Evolutionary conservation across 208 protist genomes (phyloP).

Genomic region (Crithidia mellificae): DNA sequence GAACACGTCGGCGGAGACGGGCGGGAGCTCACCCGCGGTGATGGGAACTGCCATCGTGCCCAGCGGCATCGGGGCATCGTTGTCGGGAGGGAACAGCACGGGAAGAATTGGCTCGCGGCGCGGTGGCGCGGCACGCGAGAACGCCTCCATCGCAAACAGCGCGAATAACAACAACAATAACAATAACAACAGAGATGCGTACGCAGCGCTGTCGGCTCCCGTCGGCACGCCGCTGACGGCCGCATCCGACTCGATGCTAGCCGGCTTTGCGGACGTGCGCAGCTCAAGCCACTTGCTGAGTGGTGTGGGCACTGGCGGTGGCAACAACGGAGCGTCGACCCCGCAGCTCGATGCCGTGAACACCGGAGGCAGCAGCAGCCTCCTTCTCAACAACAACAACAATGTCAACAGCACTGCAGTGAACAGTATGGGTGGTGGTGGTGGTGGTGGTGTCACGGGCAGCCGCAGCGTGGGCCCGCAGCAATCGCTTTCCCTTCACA

Average conservation of each 20-base stretch:
- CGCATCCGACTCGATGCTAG: slow-evolving; percentile 1
- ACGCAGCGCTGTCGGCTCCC: background rate
- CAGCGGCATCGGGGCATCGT: background rate
- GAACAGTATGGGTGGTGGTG: background rate
- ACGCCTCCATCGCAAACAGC: background rate
- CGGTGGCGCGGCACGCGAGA: background rate
- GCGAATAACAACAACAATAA: background rate
- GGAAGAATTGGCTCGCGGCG: background rate
- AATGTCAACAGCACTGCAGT: too few species aligned
- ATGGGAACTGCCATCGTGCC: slow-evolving; percentile 7
- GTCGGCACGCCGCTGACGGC: slow-evolving; percentile 11
- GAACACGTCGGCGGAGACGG: background rate
- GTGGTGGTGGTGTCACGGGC: background rate
- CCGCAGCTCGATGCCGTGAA: background rate
- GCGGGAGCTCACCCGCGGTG: background rate
- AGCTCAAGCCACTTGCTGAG: background rate
- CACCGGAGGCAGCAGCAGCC: too few species aligned
- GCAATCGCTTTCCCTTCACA: slow-evolving; percentile 2
- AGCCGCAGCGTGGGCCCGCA: background rate
- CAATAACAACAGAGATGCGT: slow-evolving; percentile 1
- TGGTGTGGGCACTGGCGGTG: background rate
- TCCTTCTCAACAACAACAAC: background rate
- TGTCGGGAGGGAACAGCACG: background rate
- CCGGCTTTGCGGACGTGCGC: slow-evolving; percentile 7
- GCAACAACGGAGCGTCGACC: background rate